Base-by-base conservation (phyloP, 164 flowering plant genomes). In the Annona squamosa region DNA sequence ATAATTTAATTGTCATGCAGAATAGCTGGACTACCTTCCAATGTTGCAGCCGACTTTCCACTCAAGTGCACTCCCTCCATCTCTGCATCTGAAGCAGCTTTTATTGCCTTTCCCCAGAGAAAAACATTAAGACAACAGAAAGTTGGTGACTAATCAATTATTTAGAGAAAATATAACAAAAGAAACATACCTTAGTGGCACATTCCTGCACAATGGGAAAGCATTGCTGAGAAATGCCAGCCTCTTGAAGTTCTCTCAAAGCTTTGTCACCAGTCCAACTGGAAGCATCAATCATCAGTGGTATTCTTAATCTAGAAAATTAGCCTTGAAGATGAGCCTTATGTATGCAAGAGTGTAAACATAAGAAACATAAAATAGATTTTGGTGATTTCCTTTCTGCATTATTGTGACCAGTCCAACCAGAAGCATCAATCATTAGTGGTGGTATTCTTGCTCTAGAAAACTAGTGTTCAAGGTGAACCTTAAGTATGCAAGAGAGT, bases 191-290 rank as follows among this genome's bases (percentile, higher is more conserved):
- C 95, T 89, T 88, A 57, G 82, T 79, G 42, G 91, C 94, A 85
- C 99, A 95, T 65, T 87, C 91, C 64, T 84, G 82, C 81, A 93
- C 84, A 74, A 85, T 82, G 10, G 89, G 86, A 64, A 90, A 95
- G 82, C 82, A 83, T 63, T 86, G 87, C 71, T 76, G 85, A 47
- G 97, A 82, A 70, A 93, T 81, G 74, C 84, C 88, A 71, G 90
- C 93, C 79, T 87, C 96, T 79, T 88, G 81, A 47, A 95, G 94
- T 82, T 93, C 98, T 72, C 74, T 84, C 76, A 85, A 76, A 78
- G 99, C 99, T 69, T 87, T 87, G 52, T 91, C 88, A 65, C 99
- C 99, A 67, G 92, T 89, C 99, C 99, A 95, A 81, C 99, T 94
- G 72, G 57, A 76, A 74, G 19, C 74, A 41, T 74, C 9, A 56